Percentiles rank a stretch among this genome's conserved stretches.
Evolutionary conservation across 2,329 filamentous ascomycete genomes (phyloP).

Genomic region (Verticillium albo-atrum): DNA sequence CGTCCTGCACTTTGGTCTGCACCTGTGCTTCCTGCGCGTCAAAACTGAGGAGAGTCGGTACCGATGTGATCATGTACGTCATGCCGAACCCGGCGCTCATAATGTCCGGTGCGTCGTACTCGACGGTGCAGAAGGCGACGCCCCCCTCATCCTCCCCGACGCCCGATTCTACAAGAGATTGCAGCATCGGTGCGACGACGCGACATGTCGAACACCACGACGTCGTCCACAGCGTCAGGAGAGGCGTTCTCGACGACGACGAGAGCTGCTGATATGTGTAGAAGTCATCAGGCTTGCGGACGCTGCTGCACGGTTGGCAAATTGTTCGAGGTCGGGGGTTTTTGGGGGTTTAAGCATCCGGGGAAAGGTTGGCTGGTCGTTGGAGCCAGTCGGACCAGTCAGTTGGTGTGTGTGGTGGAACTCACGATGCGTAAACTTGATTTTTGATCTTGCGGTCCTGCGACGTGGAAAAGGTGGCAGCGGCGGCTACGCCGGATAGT

Average conservation of each 20-base stretch:
- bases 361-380: neutral
- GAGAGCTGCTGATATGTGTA: slow-evolving; percentile 52
- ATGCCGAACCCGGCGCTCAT: slow-evolving; percentile 43
- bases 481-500: neutral
- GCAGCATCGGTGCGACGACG: slow-evolving; percentile 43
- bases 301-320: slow-evolving; percentile 27
- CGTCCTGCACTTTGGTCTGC: slow-evolving; percentile 45
- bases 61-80: slow-evolving; percentile 53
- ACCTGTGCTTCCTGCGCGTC: slow-evolving; percentile 49
- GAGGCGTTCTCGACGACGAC: slow-evolving; percentile 46
- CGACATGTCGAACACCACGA: slow-evolving; percentile 54
- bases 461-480: slow-evolving; percentile 8
- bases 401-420: neutral
- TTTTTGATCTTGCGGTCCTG: slow-evolving; percentile 19
- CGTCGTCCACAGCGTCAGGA: slow-evolving; percentile 58
- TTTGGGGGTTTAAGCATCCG: too few relatives aligned
- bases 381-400: too few relatives aligned
- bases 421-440: slow-evolving; percentile 30
- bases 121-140: slow-evolving; percentile 48
- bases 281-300: slow-evolving; percentile 51
- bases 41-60: slow-evolving; percentile 56
- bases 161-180: slow-evolving; percentile 42
- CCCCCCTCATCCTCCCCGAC: slow-evolving; percentile 53
- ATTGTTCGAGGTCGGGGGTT: neutral
- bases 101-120: slow-evolving; percentile 55